phyloP scores from a whole-genome alignment of 441 rosid genomes.

The Isatis lusitanica region DNA sequence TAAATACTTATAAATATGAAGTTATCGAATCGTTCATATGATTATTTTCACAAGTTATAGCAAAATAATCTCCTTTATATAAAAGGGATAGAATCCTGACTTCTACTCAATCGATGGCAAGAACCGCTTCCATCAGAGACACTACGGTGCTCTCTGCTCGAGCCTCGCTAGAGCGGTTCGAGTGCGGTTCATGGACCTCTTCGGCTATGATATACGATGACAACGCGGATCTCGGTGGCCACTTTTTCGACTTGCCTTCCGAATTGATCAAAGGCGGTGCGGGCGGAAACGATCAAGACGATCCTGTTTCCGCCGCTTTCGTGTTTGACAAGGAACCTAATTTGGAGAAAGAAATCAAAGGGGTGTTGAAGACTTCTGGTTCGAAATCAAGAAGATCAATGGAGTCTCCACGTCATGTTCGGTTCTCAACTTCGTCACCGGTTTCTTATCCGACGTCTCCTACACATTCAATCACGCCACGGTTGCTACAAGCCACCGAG shows the following conservation, averaged over 20 bases:
- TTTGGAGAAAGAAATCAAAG: slow-evolving; percentile 66
- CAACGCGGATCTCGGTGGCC: slow-evolving; percentile 41
- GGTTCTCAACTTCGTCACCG: slow-evolving; percentile 65
- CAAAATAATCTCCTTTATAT: no score
- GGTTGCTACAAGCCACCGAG: slow-evolving; percentile 77
- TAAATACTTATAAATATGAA: no score
- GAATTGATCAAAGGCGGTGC: slow-evolving; percentile 54
- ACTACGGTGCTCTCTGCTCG: slow-evolving; percentile 50
- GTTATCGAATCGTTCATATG: no score
- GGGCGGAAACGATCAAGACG: slow-evolving; percentile 48
- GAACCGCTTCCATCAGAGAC: slow-evolving; percentile 31
- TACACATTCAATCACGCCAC: slow-evolving; percentile 58
- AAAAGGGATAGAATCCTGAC: no score
- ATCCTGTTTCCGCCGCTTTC: slow-evolving; percentile 75
- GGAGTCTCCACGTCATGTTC: slow-evolving; percentile 65
- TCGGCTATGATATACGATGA: slow-evolving; percentile 50
- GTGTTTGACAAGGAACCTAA: slow-evolving; percentile 59
- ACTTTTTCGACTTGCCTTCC: slow-evolving; percentile 68
- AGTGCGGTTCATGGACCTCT: slow-evolving; percentile 90
- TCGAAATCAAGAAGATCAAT: slow-evolving; percentile 52
- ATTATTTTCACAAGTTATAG: no score
- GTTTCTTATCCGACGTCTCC: slow-evolving; percentile 59
- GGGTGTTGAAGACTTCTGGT: slow-evolving; percentile 51
- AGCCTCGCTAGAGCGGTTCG: slow-evolving; percentile 79
- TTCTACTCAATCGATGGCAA: slow-evolving; percentile 38